Conservation (phyloP, 2,329 filamentous ascomycete species). For the Torrubiellomyces zombiae region DNA sequence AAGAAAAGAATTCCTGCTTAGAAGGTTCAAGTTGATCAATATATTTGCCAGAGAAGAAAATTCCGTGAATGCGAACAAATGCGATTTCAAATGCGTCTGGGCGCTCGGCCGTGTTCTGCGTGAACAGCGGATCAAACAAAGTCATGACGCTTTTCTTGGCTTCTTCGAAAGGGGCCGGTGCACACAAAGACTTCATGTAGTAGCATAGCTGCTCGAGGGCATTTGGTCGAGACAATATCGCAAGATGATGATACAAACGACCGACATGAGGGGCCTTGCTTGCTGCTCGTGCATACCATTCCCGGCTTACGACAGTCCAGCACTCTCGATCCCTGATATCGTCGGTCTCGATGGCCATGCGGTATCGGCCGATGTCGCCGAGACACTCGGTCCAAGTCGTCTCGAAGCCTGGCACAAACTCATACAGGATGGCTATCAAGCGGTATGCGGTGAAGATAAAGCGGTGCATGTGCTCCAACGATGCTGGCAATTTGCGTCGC, state of each 20-base stretch:
- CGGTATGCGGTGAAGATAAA: conserved; percentile 84
- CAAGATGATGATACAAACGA: conserved; percentile 74
- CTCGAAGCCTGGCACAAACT: conserved; percentile 67
- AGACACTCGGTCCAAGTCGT: conserved; percentile 92
- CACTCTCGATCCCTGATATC: conserved; percentile 58
- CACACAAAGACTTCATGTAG: conserved; percentile 55
- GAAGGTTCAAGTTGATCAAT: conserved; percentile 28
- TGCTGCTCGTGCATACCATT: conserved; percentile 75
- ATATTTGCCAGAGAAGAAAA: conserved; percentile 39
- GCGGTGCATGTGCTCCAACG: conserved; percentile 74
- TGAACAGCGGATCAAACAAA: conserved; percentile 44
- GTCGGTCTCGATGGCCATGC: conserved; percentile 81
- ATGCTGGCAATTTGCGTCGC: conserved; percentile 55
- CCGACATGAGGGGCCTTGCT: conserved; percentile 62
- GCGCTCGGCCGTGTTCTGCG: conserved; percentile 8
- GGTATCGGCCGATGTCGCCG: conserved; percentile 67
- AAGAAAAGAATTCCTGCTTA: conserved; percentile 29
- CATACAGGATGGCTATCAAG: conserved; percentile 75
- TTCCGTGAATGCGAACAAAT: conserved; percentile 47
- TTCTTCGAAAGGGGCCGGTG: conserved; percentile 48
- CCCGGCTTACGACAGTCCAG: conserved; percentile 64
- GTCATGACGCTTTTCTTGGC: conserved; percentile 55
- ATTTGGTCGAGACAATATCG: conserved; percentile 57
- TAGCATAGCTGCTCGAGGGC: conserved; percentile 55
- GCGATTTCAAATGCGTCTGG: conserved; percentile 42